Conservation (phyloP, 352 stramenopile genomes). For the Discostella stelligera region DNA sequence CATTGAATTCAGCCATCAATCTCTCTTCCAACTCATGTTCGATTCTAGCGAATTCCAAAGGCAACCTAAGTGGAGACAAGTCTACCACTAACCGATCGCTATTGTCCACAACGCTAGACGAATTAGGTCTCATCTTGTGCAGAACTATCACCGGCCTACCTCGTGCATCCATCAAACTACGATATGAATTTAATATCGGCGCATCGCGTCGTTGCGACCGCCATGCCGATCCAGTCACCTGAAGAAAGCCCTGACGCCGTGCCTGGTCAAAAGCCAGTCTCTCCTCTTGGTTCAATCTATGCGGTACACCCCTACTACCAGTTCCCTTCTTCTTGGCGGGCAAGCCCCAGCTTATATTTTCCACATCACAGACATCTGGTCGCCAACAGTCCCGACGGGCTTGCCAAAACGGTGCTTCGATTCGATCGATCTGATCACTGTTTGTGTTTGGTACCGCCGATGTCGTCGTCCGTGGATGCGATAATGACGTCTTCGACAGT, state of each 20-base stretch:
- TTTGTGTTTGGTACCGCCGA: slow-evolving; percentile 3
- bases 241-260: slow-evolving; percentile 53
- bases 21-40: slow-evolving; percentile 26
- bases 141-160: slow-evolving; percentile 51
- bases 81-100: slow-evolving; percentile 60
- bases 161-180: slow-evolving; percentile 62
- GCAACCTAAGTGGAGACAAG: slow-evolving; percentile 56
- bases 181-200: slow-evolving; percentile 62
- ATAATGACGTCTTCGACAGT: neutral
- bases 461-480: neutral
- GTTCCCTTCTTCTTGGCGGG: slow-evolving; percentile 60
- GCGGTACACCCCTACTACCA: slow-evolving; percentile 52
- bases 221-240: slow-evolving; percentile 55
- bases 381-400: slow-evolving; percentile 41
- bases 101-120: slow-evolving; percentile 15
- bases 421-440: neutral
- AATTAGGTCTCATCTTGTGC: slow-evolving; percentile 52
- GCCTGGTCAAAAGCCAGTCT: slow-evolving; percentile 57
- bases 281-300: slow-evolving; percentile 64
- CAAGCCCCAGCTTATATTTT: slow-evolving; percentile 58
- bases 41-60: slow-evolving; percentile 38
- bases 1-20: slow-evolving; percentile 22
- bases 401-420: slow-evolving; percentile 34
- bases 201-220: slow-evolving; percentile 57
- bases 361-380: slow-evolving; percentile 54